These are phyloP conservation scores for Exserohilum turcica DNA, from an alignment of 2,329 filamentous ascomycete genomes.

Conservation along the genomic window DNA sequence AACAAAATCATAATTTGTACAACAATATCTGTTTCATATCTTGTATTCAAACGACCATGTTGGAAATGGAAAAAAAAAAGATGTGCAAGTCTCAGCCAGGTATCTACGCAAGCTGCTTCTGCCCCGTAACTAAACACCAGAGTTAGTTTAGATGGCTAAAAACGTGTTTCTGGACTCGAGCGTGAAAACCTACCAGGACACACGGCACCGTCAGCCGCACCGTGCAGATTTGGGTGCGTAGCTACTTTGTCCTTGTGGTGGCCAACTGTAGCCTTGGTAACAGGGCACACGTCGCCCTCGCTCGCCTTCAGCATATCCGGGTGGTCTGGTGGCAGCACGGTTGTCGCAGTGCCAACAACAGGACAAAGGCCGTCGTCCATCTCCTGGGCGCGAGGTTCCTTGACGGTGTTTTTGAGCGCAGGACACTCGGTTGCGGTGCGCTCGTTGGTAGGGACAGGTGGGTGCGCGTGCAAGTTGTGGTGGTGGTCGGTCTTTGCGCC, in stretches of 20 bases:
- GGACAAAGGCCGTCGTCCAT: conserved; percentile 53
- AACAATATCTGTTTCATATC: too few species aligned
- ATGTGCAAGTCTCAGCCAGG: background rate
- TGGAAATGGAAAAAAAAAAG: background rate
- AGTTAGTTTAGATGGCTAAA: background rate
- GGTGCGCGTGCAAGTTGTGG: conserved; percentile 51
- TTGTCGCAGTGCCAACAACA: conserved; percentile 51
- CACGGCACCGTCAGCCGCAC: conserved; percentile 44
- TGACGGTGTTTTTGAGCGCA: conserved; percentile 48
- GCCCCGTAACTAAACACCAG: conserved; percentile 38
- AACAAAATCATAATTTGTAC: too few species aligned
- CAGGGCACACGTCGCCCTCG: conserved; percentile 49
- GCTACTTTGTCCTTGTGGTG: conserved; percentile 53
- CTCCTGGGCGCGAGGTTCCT: conserved; percentile 42
- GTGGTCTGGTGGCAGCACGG: conserved; percentile 51
- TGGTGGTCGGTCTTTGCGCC: conserved; percentile 54
- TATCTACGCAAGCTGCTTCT: conserved; percentile 28
- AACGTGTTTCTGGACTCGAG: background rate
- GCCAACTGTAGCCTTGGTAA: conserved; percentile 52
- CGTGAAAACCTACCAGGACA: conserved; percentile 41
- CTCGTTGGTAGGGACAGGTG: conserved; percentile 39
- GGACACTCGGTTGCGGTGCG: conserved; percentile 49
- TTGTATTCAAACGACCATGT: background rate
- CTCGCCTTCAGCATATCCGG: conserved; percentile 48
- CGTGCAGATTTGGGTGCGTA: conserved; percentile 48